Evolutionary conservation across 2,329 filamentous ascomycete genomes (phyloP).

Genomic region (Xylaria sp.): DNA sequence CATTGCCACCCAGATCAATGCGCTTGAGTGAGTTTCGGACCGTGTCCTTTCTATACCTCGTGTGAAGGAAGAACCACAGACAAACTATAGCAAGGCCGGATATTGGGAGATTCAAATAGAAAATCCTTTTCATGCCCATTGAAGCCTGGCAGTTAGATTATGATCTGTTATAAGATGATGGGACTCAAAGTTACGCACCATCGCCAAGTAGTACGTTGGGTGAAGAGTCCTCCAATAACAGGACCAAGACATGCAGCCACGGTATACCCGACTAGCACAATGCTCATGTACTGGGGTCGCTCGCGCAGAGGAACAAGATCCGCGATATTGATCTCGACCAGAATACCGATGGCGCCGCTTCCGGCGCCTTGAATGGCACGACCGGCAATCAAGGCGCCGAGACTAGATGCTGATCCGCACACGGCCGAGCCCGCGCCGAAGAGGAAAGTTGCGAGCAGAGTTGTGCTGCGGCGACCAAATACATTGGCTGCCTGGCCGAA

Average conservation of each 20-base stretch:
- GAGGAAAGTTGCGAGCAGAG: slow-evolving; percentile 43
- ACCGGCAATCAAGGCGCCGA: slow-evolving; percentile 54
- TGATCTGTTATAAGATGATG: too few relatives aligned
- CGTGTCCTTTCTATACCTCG: not conserved
- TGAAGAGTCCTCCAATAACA: not conserved
- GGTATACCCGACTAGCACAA: not conserved
- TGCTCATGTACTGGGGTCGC: not conserved
- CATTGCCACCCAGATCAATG: not conserved
- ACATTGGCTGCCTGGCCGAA: slow-evolving; percentile 22
- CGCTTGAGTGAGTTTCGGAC: not conserved
- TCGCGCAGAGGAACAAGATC: slow-evolving; percentile 1
- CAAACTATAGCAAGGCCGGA: not conserved
- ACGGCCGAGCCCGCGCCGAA: slow-evolving; percentile 54
- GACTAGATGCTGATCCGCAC: slow-evolving; percentile 53
- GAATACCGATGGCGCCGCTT: not conserved
- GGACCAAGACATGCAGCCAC: slow-evolving; percentile 2
- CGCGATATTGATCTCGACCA: not conserved
- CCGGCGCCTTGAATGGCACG: slow-evolving; percentile 54
- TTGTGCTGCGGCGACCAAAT: slow-evolving; percentile 9
- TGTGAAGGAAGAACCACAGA: not conserved
- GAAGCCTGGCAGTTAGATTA: too few relatives aligned
- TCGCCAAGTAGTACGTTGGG: not conserved
- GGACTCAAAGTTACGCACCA: too few relatives aligned
- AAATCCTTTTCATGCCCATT: too few relatives aligned
- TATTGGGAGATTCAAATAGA: slow-evolving; percentile 12